phyloP scores from a whole-genome alignment of 108 stramenopile genomes.

The Fragilariopsis cylindrus region DNA sequence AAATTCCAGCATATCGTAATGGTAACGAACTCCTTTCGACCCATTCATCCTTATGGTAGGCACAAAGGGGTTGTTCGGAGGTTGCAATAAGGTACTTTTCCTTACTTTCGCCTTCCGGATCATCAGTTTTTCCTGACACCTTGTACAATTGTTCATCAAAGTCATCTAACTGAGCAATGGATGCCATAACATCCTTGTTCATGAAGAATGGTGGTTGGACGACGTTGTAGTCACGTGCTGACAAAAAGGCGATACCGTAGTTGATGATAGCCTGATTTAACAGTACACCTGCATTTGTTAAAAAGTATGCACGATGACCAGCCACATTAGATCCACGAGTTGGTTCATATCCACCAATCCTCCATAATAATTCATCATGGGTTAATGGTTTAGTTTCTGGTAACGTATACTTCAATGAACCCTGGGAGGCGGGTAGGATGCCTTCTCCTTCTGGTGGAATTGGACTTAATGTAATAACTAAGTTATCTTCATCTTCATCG shows the following conservation, averaged over 20 bases:
- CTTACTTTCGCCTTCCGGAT: constrained; percentile 69
- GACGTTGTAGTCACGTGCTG: constrained; percentile 89
- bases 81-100: constrained; percentile 99
- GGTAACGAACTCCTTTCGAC: constrained; percentile 81
- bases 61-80: constrained; percentile 99
- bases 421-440: constrained; percentile 60
- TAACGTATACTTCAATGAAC: constrained; percentile 67
- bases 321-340: constrained; percentile 90
- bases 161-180: constrained; percentile 98
- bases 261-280: constrained; percentile 99
- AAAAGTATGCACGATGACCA: constrained; percentile 98
- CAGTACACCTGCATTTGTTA: constrained; percentile 95
- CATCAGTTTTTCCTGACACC: constrained; percentile 94
- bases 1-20: constrained; percentile 93
- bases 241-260: constrained; percentile 95
- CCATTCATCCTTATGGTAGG: constrained; percentile 98
- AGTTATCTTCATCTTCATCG: constrained; percentile 95
- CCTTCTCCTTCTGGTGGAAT: constrained; percentile 71
- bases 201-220: constrained; percentile 99
- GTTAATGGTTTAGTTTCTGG: constrained; percentile 83
- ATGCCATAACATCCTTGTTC: constrained; percentile 99
- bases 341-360: constrained; percentile 99
- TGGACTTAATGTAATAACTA: constrained; percentile 80
- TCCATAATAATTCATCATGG: constrained; percentile 97
- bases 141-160: constrained; percentile 99